These are phyloP conservation scores for Globisporangium sylvaticum DNA, from an alignment of 352 stramenopile species.

Conservation along the genomic window DNA sequence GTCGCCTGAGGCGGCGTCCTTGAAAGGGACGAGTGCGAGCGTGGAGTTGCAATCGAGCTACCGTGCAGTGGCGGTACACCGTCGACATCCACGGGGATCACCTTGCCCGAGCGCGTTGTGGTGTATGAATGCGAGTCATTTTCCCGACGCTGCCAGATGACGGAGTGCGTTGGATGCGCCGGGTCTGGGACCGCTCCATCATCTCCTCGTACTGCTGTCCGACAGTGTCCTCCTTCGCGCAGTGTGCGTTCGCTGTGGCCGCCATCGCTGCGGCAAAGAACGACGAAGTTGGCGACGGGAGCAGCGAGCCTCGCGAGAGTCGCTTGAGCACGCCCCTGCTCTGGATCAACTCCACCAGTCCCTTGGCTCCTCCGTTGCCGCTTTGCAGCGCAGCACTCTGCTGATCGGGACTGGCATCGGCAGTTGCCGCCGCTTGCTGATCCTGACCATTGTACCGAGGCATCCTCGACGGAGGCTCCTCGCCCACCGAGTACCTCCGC, in stretches of 20 bases:
- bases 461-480: neutral
- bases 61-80: neutral
- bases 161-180: constrained; percentile 18
- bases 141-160: neutral
- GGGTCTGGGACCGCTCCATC: constrained; percentile 52
- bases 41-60: neutral
- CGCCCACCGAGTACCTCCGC: constrained; percentile 3
- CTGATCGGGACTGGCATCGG: neutral
- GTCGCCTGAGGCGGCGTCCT: neutral
- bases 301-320: constrained; percentile 5
- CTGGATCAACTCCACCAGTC: neutral
- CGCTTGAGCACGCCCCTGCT: neutral
- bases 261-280: neutral
- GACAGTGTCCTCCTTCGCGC: neutral
- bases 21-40: neutral
- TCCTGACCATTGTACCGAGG: neutral
- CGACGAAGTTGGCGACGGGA: neutral
- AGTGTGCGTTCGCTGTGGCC: neutral
- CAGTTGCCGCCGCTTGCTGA: neutral
- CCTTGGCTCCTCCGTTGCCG: neutral
- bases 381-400: too few relatives aligned
- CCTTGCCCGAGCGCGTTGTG: neutral
- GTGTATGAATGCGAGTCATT: neutral
- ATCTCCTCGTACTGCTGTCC: constrained; percentile 37
- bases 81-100: neutral